These are phyloP conservation scores for Penicillium waksmanii DNA, from an alignment of 495 filamentous ascomycete species.

Conservation along the genomic window DNA sequence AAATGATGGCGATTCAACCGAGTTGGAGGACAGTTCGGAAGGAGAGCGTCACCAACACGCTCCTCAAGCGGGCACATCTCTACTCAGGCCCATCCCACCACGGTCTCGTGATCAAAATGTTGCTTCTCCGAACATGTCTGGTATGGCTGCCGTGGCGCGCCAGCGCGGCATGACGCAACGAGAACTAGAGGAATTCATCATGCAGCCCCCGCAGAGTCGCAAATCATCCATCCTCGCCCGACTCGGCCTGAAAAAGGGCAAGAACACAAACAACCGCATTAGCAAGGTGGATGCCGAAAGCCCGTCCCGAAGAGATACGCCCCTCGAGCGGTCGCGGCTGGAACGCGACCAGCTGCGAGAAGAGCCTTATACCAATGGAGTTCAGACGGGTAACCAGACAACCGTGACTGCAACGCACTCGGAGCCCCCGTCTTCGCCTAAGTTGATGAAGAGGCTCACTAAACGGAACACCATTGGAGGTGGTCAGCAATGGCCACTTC, in stretches of 20 bases:
- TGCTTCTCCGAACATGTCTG: conserved; percentile 34
- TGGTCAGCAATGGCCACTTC: conserved; percentile 39
- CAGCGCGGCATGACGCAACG: conserved; percentile 47
- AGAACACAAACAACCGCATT: conserved; percentile 38
- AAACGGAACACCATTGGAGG: conserved; percentile 24
- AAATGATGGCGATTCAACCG: conserved; percentile 67
- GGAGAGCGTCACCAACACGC: conserved; percentile 34
- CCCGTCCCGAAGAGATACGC: conserved; percentile 35
- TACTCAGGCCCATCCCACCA: conserved; percentile 15
- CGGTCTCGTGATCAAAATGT: conserved; percentile 18
- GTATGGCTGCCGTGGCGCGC: conserved; percentile 43
- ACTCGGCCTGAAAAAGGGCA: conserved; percentile 44
- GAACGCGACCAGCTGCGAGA: conserved; percentile 32
- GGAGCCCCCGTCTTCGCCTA: conserved; percentile 25
- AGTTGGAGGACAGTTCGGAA: conserved; percentile 67
- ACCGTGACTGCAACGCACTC: conserved; percentile 22
- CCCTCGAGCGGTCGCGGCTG: conserved; percentile 40
- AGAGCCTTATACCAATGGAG: conserved; percentile 22
- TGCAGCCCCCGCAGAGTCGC: conserved; percentile 38
- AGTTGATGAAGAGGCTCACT: conserved; percentile 34
- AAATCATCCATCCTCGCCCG: conserved; percentile 46
- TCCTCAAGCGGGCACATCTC: conserved; percentile 11
- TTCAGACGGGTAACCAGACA: conserved; percentile 17
- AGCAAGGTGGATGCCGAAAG: conserved; percentile 35
- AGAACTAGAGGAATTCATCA: conserved; percentile 45